Percentiles rank a stretch among this genome's conserved stretches.
These are phyloP conservation scores for Acanthamoeba sp. DNA, from an alignment of 208 protist genomes.

Conservation along the genomic window DNA sequence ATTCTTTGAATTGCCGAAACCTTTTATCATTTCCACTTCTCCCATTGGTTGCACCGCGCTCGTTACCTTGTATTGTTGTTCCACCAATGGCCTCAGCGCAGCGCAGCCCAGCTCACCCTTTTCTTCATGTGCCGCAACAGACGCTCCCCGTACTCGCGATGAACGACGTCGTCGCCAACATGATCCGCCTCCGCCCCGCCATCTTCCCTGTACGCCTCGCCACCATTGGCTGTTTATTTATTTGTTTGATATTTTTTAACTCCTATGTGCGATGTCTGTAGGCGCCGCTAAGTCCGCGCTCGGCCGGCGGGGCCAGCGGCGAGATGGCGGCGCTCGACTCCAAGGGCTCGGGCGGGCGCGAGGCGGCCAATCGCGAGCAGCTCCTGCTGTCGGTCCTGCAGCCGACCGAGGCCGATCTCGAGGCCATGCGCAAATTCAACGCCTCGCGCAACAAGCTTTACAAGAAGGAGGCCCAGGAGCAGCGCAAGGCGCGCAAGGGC, in stretches of 20 bases:
- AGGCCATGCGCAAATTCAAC: slow-evolving; percentile 21
- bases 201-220: neutral
- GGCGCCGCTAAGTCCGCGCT: neutral
- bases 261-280: neutral
- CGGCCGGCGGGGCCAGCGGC: neutral
- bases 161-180: slow-evolving; percentile 38
- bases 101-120: no score
- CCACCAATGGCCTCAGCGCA: no score
- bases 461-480: slow-evolving; percentile 36
- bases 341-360: slow-evolving; percentile 5
- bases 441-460: neutral
- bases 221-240: neutral
- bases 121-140: neutral
- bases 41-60: no score
- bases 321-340: neutral
- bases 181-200: neutral
- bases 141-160: neutral
- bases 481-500: neutral
- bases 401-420: neutral
- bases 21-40: no score
- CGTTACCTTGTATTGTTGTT: no score
- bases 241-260: neutral
- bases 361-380: slow-evolving; percentile 4
- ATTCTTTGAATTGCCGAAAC: neutral
- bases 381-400: neutral